A percentile compares a stretch with the other conserved stretches of the same genome.
phyloP scores from a whole-genome alignment of 805 yeast genomes.

The Kodamaea lidongshanica region DNA sequence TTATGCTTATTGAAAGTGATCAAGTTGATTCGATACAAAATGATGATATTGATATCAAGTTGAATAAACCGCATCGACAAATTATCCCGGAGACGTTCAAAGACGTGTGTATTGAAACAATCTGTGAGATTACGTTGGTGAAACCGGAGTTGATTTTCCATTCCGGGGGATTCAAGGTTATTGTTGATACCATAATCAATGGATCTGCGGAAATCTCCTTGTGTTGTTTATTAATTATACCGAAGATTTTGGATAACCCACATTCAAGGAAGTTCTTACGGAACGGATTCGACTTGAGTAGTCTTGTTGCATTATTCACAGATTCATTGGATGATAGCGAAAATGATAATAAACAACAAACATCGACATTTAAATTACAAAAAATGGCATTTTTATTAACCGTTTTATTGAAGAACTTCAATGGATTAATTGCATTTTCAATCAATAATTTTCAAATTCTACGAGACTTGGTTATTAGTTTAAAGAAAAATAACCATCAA shows the following conservation, averaged over 20 bases:
- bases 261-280: conserved; percentile 47
- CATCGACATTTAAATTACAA: conserved; percentile 46
- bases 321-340: conserved; percentile 32
- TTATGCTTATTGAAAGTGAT: conserved; percentile 18
- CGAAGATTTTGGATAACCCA: conserved; percentile 54
- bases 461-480: conserved; percentile 52
- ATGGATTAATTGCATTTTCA: conserved; percentile 66
- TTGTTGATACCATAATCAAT: conserved; percentile 32
- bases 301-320: conserved; percentile 64
- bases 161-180: conserved; percentile 49
- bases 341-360: conserved; percentile 12
- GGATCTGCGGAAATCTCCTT: conserved; percentile 16
- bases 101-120: conserved; percentile 38
- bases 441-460: conserved; percentile 51
- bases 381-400: conserved; percentile 55
- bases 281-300: conserved; percentile 56
- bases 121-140: conserved; percentile 31
- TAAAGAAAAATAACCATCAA: conserved; percentile 50
- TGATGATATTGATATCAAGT: background rate
- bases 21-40: conserved; percentile 1
- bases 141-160: conserved; percentile 41
- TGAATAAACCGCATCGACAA: background rate
- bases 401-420: conserved; percentile 60
- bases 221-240: conserved; percentile 37
- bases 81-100: conserved; percentile 29